Base-by-base conservation (phyloP, 306 rosid species). In the Rosa multiflora region DNA sequence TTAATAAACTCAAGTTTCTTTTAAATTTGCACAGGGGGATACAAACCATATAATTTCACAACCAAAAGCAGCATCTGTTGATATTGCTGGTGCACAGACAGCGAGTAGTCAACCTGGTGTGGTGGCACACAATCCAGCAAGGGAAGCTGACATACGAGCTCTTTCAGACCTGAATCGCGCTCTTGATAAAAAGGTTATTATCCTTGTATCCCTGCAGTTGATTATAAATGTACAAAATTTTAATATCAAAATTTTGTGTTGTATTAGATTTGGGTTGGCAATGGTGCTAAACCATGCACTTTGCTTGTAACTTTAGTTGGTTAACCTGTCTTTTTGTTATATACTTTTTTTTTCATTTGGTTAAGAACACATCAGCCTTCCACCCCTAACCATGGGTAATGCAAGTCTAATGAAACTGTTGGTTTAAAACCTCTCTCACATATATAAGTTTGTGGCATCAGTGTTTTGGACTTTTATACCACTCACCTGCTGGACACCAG, bases 91-190 rank as follows among this genome's bases (percentile, higher is more conserved):
- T 39, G 72, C 80, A 59, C 92, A 84, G 49, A 76, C 81, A 67
- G 72, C 78, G 23, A 55, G 78, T 80, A 78, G 76, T 80, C 93
- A 86, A 70, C 81, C 84, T 52, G 81, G 81, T 73, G 62, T 78
- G 15, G 74, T 78, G 80, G 74, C 74, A 74, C 86, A 86, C 58
- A 86, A 87, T 85, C 93, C 88, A 86, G 86, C 88, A 74, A 88
- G 83, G 89, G 95, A 90, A 86, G 93, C 93, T 83, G 95, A 88
- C 76, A 77, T 90, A 72, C 85, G 58, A 66, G 92, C 91, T 79
- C 88, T 90, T 70, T 79, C 90, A 81, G 90, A 88, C 76, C 79
- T 92, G 75, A 87, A 83, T 58, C 80, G 80, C 64, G 86, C 90
- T 76, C 88, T 92, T 47, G 95, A 90, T 85, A 87, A 86, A 80